Evolutionary conservation across 2,329 filamentous ascomycete species (phyloP), one percentile per base, ranked within the genome.

Genomic region (Lasiodiplodia theobromae): DNA sequence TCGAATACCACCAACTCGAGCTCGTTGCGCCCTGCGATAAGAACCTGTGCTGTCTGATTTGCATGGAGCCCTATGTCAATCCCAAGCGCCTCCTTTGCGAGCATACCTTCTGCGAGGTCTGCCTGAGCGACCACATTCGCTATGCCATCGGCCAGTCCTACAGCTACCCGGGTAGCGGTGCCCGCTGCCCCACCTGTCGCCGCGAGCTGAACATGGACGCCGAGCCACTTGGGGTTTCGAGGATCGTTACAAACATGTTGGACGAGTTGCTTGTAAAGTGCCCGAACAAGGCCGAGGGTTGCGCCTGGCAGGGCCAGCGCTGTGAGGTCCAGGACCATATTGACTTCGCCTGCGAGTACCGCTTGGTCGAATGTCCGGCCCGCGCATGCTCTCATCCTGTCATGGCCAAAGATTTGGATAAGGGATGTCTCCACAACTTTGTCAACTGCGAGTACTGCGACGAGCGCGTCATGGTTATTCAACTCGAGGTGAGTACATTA

Each of bases 31-130:
- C 78, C 34, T 86, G 86, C 74, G 87, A 90, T 74, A 82, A 82
- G 70, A 88, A 90, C 73, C 82, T 90, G 63, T 85, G 88, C 80
- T 90, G 88, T 74, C 84, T 87, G 18, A 90, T 90, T 71, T 90
- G 88, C 76, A 87, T 88, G 74, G 87, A 86, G 70, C 86, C 88
- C 8, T 89, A 89, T 73, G 83, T 89, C 67, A 80, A 84, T 65
- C 88, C 88, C 1, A 82, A 88, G 54, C 77, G 86, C 72, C 79
- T 88, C 58, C 82, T 85, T 71, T 90, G 88, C 77, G 87, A 89
- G 71, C 88, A 90, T 78, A 86, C 87, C 71, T 90, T 90, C 79
- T 90, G 88, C 77, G 80, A 83, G 66, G 82, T 85, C 28, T 90
- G 88, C 73, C 80, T 90, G 69, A 82, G 81, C 58, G 77, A 79